Base-by-base conservation (phyloP, 2,329 filamentous ascomycete species). In the Penicillium sp. region DNA sequence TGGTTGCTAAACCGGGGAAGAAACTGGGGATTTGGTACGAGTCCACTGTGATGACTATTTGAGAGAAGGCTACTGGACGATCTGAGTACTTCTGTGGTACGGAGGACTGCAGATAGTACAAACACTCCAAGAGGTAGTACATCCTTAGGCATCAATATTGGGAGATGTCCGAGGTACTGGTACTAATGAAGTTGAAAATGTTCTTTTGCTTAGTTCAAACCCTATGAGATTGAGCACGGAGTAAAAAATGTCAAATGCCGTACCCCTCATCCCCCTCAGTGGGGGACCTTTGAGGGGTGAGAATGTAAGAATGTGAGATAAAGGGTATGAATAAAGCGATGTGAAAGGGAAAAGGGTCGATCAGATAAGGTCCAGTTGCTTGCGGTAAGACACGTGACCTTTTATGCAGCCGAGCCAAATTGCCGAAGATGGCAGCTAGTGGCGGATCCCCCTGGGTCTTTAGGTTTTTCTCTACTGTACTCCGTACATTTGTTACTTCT, bases 381-480 rank as follows among this genome's bases (percentile, higher is more conserved):
- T 27, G 24, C 24, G 24, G 24, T 27, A 5, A 2, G 22, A 3
- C 61, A 63, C 61, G 61, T 63, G 61, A 60, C 40, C 1, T 0
- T 0, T 1, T 9, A 32, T 43, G 34, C 43, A 27, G 9, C 31
- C n/a, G 36, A 27, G 31, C 14, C 3, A 41, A 48, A 24, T 27
- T 50, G 44, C 54, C 54, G 42, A 56, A 55, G 21, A 10, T 46
- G 56, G 57, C 31, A 55, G 50, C 18, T 49, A 40, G 58, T 55
- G 60, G 56, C 58, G 55, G 59, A 45, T 50, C 52, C 45, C n/a
- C 24, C 11, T 22, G 16, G 18, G 4, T 6, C 22, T 24, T 42
- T 8, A 5, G n/a, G 39, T 32, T 41, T 48, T 5, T 32, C 31
- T 41, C 21, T 18, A 18, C 5, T 43, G 21, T 10, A 34, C 42